Percentiles rank a stretch among this genome's conserved stretches.
These are phyloP conservation scores for Colletotrichum brevisporum DNA, from an alignment of 2,329 filamentous ascomycete genomes.

Conservation along the genomic window DNA sequence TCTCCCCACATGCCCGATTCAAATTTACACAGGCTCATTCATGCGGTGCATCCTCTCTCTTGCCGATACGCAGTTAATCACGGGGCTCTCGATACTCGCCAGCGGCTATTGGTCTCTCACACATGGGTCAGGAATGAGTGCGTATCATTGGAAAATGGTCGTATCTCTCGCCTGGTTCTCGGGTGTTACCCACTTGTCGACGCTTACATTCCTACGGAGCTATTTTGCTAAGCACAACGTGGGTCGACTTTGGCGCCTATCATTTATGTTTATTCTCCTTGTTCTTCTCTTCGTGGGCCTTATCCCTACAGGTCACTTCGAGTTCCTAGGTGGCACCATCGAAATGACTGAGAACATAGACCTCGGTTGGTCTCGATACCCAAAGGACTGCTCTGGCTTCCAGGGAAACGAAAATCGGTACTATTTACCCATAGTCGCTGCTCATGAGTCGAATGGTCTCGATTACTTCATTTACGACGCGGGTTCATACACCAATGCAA, in stretches of 20 bases:
- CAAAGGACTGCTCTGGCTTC: conserved; percentile 2
- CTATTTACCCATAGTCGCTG: no score
- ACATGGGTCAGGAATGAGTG: not conserved
- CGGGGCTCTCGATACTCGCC: not conserved
- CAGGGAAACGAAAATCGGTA: not conserved
- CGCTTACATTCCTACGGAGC: not conserved
- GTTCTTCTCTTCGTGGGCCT: not conserved
- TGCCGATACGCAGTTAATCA: conserved; percentile 8
- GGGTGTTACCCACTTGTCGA: conserved; percentile 8
- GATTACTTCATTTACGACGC: no score
- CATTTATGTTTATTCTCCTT: not conserved
- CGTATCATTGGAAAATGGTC: conserved; percentile 21
- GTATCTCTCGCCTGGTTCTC: conserved; percentile 21
- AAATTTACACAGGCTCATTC: not conserved
- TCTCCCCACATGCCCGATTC: not conserved
- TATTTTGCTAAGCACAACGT: not conserved
- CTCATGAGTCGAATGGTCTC: no score
- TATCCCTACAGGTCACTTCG: conserved; percentile 2
- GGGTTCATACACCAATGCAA: no score
- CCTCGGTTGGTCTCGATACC: not conserved
- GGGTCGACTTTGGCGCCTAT: not conserved
- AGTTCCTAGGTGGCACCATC: not conserved
- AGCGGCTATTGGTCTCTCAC: conserved; percentile 1
- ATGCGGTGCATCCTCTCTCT: conserved; percentile 17
- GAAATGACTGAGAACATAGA: not conserved